These are phyloP conservation scores for Sutorius australiensis DNA, from an alignment of 768 basidiomycete genomes.

Conservation along the genomic window DNA sequence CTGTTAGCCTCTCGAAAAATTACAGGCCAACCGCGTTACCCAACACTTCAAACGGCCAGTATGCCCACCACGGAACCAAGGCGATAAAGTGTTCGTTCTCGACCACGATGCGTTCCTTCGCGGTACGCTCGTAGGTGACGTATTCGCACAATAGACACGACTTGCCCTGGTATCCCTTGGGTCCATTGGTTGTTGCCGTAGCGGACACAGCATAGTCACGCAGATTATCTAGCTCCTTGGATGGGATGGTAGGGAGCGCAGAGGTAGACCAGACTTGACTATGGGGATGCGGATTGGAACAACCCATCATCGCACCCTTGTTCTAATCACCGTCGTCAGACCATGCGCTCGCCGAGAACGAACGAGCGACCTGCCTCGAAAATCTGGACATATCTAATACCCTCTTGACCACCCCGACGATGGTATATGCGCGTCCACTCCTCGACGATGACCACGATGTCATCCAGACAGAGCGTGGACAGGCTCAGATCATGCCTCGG, in stretches of 20 bases:
- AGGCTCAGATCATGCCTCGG: constrained; percentile 84
- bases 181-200: constrained; percentile 39
- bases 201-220: constrained; percentile 42
- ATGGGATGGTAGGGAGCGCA: constrained; percentile 63
- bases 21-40: constrained; percentile 32
- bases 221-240: constrained; percentile 61
- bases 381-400: constrained; percentile 80
- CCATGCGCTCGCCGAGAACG: neutral
- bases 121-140: constrained; percentile 57
- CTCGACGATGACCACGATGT: constrained; percentile 62
- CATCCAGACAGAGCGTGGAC: constrained; percentile 53
- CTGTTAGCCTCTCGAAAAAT: neutral
- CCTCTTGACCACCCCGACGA: constrained; percentile 55
- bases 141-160: constrained; percentile 82
- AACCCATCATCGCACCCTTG: constrained; percentile 94
- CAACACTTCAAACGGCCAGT: constrained; percentile 88
- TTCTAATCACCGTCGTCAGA: constrained; percentile 46
- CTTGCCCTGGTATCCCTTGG: constrained; percentile 51
- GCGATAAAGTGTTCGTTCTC: constrained; percentile 77
- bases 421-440: constrained; percentile 72
- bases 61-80: constrained; percentile 93
- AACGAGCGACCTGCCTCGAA: constrained; percentile 60
- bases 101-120: constrained; percentile 60
- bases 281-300: constrained; percentile 92
- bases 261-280: constrained; percentile 87